phyloP scores from a whole-genome alignment of 164 flowering plant genomes.

The Berberis thunbergii region DNA sequence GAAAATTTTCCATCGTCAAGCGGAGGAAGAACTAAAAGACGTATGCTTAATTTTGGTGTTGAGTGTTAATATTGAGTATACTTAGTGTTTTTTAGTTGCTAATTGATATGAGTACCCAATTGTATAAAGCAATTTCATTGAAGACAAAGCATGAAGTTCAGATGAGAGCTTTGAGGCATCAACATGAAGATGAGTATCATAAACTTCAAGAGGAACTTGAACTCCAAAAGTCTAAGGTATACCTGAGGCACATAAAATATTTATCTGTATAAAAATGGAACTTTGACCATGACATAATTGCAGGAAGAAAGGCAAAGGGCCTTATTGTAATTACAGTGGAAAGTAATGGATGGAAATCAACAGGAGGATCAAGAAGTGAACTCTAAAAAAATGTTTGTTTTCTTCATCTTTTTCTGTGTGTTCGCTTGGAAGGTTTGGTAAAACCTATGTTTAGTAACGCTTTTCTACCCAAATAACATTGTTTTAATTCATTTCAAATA shows the following conservation, averaged over 20 bases:
- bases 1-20: slow-evolving; percentile 41
- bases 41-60: slow-evolving; percentile 20
- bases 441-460: neutral
- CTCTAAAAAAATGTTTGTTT: slow-evolving; percentile 52
- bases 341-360: slow-evolving; percentile 68
- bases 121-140: slow-evolving; percentile 41
- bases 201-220: slow-evolving; percentile 73
- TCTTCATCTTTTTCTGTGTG: neutral
- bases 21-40: slow-evolving; percentile 74
- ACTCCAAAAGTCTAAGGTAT: slow-evolving; percentile 69
- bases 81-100: slow-evolving; percentile 6
- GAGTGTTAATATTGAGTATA: neutral
- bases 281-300: slow-evolving; percentile 5
- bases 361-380: slow-evolving; percentile 80
- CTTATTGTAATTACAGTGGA: slow-evolving; percentile 85
- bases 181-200: slow-evolving; percentile 70
- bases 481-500: no score
- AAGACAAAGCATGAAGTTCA: slow-evolving; percentile 72
- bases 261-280: neutral
- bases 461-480: no score
- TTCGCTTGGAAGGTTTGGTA: neutral
- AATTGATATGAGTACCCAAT: neutral
- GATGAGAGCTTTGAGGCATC: slow-evolving; percentile 45
- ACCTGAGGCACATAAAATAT: neutral
- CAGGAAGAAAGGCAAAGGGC: slow-evolving; percentile 94